Evolutionary conservation across 768 basidiomycete genomes (phyloP).

Genomic region (Royoungia palumana): DNA sequence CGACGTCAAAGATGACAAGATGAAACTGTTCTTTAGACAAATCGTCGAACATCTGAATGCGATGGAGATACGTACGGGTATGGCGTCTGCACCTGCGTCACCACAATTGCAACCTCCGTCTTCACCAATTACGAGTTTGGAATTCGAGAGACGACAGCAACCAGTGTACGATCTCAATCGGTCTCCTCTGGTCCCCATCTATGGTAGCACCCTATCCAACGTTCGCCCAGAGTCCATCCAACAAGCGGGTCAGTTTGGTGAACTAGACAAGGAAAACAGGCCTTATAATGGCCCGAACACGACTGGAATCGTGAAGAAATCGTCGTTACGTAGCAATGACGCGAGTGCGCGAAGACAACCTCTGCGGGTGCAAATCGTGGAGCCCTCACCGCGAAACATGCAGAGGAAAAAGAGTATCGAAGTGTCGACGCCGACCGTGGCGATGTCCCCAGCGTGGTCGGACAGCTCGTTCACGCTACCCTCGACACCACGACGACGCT

Average conservation of each 20-base stretch:
- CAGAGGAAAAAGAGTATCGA: constrained; percentile 22
- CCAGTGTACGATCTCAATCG: constrained; percentile 2
- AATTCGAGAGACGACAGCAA: constrained; percentile 20
- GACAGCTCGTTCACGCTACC: constrained; percentile 45
- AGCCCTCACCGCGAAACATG: constrained; percentile 44
- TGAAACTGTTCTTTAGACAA: constrained; percentile 84
- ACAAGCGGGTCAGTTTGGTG: constrained; percentile 15
- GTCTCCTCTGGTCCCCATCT: constrained; percentile 36
- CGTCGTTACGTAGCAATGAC: constrained; percentile 40
- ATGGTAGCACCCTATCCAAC: constrained; percentile 9
- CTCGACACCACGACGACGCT: constrained; percentile 53
- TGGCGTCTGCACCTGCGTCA: constrained; percentile 13
- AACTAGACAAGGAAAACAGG: constrained; percentile 59
- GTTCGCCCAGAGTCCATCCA: background rate
- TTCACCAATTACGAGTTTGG: constrained; percentile 13
- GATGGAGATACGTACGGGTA: constrained; percentile 55
- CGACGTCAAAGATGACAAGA: constrained; percentile 65
- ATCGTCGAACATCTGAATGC: constrained; percentile 76
- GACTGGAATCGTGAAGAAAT: constrained; percentile 36
- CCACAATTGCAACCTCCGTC: constrained; percentile 14
- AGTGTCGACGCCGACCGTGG: constrained; percentile 13
- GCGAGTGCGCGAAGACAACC: constrained; percentile 13
- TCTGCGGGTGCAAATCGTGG: constrained; percentile 51
- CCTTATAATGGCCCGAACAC: constrained; percentile 1
- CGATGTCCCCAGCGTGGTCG: constrained; percentile 42